Evolutionary conservation across 441 rosid genomes (phyloP).

Genomic region (Populus tomentosa): DNA sequence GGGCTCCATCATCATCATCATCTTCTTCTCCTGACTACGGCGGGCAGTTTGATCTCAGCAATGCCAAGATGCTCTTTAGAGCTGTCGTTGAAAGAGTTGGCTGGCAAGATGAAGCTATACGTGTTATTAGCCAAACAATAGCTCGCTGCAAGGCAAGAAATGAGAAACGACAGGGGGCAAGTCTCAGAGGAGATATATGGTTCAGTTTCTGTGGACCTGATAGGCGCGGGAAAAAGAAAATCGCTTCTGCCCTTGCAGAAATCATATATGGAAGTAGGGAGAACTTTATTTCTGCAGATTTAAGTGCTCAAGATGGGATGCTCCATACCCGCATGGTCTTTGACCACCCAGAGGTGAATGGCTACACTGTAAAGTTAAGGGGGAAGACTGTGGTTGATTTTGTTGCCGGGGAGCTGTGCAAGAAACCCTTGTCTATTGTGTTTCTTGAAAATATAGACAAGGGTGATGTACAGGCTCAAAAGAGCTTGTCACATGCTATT

Average conservation of each 20-base stretch:
- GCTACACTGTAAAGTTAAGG: slow-evolving; percentile 35
- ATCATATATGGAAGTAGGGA: slow-evolving; percentile 40
- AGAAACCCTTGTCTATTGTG: slow-evolving; percentile 48
- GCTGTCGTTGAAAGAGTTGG: slow-evolving; percentile 50
- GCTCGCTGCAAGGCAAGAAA: slow-evolving; percentile 33
- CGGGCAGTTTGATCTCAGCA: slow-evolving; percentile 28
- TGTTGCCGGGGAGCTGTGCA: slow-evolving; percentile 51
- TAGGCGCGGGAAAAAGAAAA: slow-evolving; percentile 55
- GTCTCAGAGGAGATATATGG: slow-evolving; percentile 53
- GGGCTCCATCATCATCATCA: slow-evolving; percentile 22
- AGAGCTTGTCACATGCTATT: slow-evolving; percentile 49
- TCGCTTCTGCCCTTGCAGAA: slow-evolving; percentile 63
- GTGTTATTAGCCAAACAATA: slow-evolving; percentile 39
- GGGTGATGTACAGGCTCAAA: slow-evolving; percentile 50
- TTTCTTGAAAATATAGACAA: slow-evolving; percentile 71
- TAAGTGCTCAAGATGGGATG: slow-evolving; percentile 32
- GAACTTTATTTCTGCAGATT: slow-evolving; percentile 47
- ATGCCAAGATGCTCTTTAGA: slow-evolving; percentile 41
- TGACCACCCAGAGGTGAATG: slow-evolving; percentile 23
- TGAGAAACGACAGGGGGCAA: slow-evolving; percentile 11
- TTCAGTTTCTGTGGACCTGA: slow-evolving; percentile 79
- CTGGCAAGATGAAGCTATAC: slow-evolving; percentile 66
- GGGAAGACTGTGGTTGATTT: slow-evolving; percentile 61
- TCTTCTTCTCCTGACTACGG: slow-evolving; percentile 22
- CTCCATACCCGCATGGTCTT: slow-evolving; percentile 20